Conservation (phyloP, 495 filamentous ascomycete species). For the Copromyces sp. region DNA sequence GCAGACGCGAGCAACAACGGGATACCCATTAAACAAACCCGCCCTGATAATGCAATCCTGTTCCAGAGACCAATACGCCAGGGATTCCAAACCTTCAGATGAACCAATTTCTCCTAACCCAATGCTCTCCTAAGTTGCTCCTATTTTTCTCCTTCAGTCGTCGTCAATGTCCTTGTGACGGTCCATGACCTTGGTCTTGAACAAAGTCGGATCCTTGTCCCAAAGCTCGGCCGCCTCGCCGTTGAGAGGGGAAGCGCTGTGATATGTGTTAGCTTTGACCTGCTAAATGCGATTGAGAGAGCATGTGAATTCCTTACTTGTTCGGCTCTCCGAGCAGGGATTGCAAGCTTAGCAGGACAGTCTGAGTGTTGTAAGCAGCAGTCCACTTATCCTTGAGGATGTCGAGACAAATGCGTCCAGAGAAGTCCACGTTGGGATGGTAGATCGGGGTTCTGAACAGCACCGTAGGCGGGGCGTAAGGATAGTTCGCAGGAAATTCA, state of each 20-base stretch:
- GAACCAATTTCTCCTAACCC: constrained; percentile 24
- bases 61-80: constrained; percentile 16
- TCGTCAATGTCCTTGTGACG: constrained; percentile 49
- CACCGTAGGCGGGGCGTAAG: constrained; percentile 85
- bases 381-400: constrained; percentile 99
- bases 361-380: constrained; percentile 84
- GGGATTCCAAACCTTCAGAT: constrained; percentile 11
- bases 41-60: constrained; percentile 23
- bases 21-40: constrained; percentile 25
- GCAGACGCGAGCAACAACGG: constrained; percentile 15
- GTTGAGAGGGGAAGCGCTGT: constrained; percentile 85
- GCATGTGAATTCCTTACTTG: constrained; percentile 54
- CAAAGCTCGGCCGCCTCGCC: constrained; percentile 93
- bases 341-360: constrained; percentile 84
- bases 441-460: constrained; percentile 91
- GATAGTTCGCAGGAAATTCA: constrained; percentile 84
- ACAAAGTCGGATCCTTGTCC: constrained; percentile 82
- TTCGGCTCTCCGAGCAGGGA: constrained; percentile 95
- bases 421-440: constrained; percentile 90
- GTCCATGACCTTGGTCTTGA: constrained; percentile 59
- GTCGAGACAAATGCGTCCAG: constrained; percentile 86
- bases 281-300: background rate
- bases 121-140: constrained; percentile 23
- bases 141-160: constrained; percentile 27
- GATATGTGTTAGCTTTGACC: constrained; percentile 1